Conservation (phyloP, 768 basidiomycete species). For the Podaxis mareebaensis region DNA sequence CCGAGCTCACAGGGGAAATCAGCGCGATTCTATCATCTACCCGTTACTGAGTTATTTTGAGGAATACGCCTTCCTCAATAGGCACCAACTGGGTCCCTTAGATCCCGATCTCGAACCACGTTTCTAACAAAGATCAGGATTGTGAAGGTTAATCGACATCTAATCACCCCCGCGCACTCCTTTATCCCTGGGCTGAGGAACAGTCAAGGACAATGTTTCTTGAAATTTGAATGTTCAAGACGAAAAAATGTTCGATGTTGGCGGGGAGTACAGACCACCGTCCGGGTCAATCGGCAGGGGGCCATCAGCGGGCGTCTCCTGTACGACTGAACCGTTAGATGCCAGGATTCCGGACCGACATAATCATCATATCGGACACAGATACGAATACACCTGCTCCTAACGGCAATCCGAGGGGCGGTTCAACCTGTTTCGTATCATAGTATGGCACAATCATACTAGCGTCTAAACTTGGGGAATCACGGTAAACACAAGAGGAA, state of each 20-base stretch:
- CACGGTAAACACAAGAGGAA: not conserved
- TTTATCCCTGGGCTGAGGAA: not conserved
- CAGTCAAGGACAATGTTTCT: not conserved
- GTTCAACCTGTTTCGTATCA: not conserved
- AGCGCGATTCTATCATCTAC: not conserved
- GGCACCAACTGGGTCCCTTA: constrained; percentile 1
- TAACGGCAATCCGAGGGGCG: not conserved
- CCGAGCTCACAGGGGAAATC: constrained; percentile 5
- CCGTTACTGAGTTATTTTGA: not conserved
- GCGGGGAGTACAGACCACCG: not conserved
- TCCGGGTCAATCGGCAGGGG: constrained; percentile 11
- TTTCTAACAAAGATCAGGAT: constrained; percentile 5
- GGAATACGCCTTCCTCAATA: not conserved
- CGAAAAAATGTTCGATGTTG: constrained; percentile 2
- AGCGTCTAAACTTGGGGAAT: not conserved
- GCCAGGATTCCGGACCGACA: not conserved
- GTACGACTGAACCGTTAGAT: not conserved
- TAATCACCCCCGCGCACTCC: not conserved
- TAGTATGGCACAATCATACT: not conserved
- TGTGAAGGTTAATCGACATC: constrained; percentile 11
- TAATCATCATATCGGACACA: not conserved
- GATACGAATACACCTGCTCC: not conserved
- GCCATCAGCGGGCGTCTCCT: not conserved
- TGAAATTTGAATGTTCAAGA: not conserved
- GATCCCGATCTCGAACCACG: constrained; percentile 15